phyloP scores from a whole-genome alignment of 257 asterid genomes.

The Apocynum venetum region DNA sequence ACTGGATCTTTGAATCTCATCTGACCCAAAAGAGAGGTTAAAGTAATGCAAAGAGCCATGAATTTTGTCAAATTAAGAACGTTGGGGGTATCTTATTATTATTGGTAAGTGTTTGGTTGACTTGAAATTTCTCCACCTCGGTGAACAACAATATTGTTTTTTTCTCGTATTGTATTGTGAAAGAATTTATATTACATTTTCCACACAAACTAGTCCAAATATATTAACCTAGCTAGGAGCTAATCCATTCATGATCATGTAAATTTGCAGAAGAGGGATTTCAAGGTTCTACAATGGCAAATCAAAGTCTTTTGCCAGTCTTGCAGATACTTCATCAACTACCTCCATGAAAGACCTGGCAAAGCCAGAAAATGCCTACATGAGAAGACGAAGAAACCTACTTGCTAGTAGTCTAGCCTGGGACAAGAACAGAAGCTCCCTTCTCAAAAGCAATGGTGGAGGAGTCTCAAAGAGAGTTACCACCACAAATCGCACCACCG shows the following conservation, averaged over 20 bases:
- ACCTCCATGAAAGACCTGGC: slow-evolving; percentile 44
- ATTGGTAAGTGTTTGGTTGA: no score
- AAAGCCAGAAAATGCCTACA: slow-evolving; percentile 60
- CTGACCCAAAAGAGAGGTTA: no score
- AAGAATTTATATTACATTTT: no score
- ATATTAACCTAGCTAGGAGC: no score
- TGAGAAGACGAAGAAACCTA: slow-evolving; percentile 51
- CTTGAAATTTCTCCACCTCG: no score
- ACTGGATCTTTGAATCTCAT: no score
- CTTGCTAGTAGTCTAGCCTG: slow-evolving; percentile 40
- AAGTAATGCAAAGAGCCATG: no score
- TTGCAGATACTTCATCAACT: slow-evolving; percentile 47
- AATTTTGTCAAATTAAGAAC: no score
- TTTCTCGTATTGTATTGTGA: no score
- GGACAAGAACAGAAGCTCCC: slow-evolving; percentile 42
- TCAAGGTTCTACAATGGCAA: slow-evolving; percentile 79
- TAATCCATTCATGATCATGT: background rate
- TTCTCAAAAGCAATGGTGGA: slow-evolving; percentile 35
- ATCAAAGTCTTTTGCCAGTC: slow-evolving; percentile 77
- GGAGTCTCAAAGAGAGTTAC: slow-evolving; percentile 54
- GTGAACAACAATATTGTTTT: no score
- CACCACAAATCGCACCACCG: slow-evolving; percentile 28
- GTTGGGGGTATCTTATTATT: no score
- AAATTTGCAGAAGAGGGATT: slow-evolving; percentile 55
- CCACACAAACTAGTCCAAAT: background rate